Percentiles rank a stretch among this genome's conserved stretches.
Evolutionary conservation across 345 rosid species (phyloP).

Genomic region (Moringa oleifera): DNA sequence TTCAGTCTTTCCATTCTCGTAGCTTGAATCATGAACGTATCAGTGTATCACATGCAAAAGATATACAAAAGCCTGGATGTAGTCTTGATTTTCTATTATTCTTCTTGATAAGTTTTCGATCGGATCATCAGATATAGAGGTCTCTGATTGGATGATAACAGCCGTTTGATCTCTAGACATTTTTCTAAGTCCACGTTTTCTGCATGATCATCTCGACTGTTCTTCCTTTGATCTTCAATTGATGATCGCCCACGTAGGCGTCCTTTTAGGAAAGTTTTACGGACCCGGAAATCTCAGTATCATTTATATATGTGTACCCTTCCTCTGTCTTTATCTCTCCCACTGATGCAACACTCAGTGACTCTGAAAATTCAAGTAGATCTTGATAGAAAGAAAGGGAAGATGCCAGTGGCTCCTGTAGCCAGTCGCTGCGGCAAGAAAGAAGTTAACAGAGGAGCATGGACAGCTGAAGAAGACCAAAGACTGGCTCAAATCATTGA

Average conservation of each 20-base stretch:
- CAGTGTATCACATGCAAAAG: slow-evolving; percentile 5
- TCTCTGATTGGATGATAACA: background rate
- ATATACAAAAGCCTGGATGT: no score
- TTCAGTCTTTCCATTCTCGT: background rate
- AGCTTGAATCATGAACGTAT: no score
- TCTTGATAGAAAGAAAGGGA: no score
- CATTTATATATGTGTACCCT: no score
- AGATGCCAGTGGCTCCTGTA: slow-evolving; percentile 23
- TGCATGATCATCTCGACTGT: background rate
- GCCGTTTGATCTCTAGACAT: background rate
- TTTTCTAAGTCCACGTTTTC: background rate
- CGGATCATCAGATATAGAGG: no score
- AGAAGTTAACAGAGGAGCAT: slow-evolving; percentile 40
- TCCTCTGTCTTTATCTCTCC: no score
- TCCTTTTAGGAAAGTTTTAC: background rate
- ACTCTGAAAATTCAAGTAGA: no score
- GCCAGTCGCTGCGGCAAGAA: slow-evolving; percentile 19
- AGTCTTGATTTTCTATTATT: background rate
- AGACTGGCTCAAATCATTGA: slow-evolving; percentile 35
- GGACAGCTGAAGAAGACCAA: slow-evolving; percentile 49
- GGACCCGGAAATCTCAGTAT: background rate
- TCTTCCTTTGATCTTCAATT: slow-evolving; percentile 14
- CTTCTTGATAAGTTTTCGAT: background rate
- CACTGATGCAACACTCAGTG: no score
- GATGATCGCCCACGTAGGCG: slow-evolving; percentile 3